These are phyloP conservation scores for Diversispora eburnea DNA, from an alignment of 192 early-diverging fungal genomes.

Conservation along the genomic window DNA sequence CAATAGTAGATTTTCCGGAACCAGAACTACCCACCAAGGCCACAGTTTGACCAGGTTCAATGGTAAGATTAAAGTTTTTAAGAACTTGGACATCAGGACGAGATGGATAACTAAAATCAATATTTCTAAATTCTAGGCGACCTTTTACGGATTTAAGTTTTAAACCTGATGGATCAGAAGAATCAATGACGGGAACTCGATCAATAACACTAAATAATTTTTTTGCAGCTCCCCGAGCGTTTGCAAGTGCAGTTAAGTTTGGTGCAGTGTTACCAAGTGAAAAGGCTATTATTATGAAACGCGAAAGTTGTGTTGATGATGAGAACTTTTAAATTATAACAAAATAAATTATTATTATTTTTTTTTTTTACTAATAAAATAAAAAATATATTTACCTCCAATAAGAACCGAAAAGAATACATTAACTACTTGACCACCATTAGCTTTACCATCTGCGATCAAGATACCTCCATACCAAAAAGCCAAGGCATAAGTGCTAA, in stretches of 20 bases:
- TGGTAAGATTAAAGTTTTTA: slow-evolving; percentile 58
- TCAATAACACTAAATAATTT: slow-evolving; percentile 77
- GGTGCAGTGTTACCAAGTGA: slow-evolving; percentile 67
- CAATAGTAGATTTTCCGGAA: slow-evolving; percentile 78
- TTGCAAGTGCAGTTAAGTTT: slow-evolving; percentile 65
- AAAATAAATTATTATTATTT: background rate
- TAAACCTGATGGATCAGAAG: slow-evolving; percentile 18
- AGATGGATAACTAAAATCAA: slow-evolving; percentile 80
- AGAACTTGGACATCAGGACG: slow-evolving; percentile 80
- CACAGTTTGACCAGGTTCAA: slow-evolving; percentile 71
- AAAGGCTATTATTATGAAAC: slow-evolving; percentile 30
- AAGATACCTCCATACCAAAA: slow-evolving; percentile 71
- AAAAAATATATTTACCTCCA: slow-evolving; percentile 46
- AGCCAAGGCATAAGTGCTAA: slow-evolving; percentile 70
- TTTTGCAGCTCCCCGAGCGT: slow-evolving; percentile 72
- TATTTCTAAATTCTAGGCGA: slow-evolving; percentile 66
- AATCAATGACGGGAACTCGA: slow-evolving; percentile 71
- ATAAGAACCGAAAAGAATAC: slow-evolving; percentile 87
- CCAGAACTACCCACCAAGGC: slow-evolving; percentile 84
- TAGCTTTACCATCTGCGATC: slow-evolving; percentile 42
- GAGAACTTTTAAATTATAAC: background rate
- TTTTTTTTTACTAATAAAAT: background rate
- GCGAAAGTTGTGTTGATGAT: background rate
- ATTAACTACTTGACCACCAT: slow-evolving; percentile 58
- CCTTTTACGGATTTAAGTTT: slow-evolving; percentile 41